Evolutionary conservation across 2,329 filamentous ascomycete species (phyloP).

Genomic region (Pseudogymnoascus sp.): DNA sequence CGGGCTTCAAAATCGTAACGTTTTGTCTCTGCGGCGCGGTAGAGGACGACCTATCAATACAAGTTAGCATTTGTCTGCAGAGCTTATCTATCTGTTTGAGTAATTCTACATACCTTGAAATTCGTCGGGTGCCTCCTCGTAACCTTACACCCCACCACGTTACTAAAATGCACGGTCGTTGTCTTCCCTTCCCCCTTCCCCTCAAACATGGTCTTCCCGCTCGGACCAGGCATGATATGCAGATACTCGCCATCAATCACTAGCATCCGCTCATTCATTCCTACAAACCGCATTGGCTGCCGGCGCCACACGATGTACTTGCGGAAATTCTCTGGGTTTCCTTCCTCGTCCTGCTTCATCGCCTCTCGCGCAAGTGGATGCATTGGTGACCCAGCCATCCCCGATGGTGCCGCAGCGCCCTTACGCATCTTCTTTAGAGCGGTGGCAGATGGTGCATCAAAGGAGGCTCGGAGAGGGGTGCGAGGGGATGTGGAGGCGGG

Average conservation of each 20-base stretch:
- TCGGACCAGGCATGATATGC: slow-evolving; percentile 68
- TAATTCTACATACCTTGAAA: slow-evolving; percentile 54
- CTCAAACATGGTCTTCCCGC: slow-evolving; percentile 58
- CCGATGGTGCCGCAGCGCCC: slow-evolving; percentile 37
- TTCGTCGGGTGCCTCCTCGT: slow-evolving; percentile 72
- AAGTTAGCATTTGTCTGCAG: not conserved
- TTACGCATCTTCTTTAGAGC: slow-evolving; percentile 42
- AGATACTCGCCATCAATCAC: slow-evolving; percentile 81
- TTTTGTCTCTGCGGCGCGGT: slow-evolving; percentile 68
- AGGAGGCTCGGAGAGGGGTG: slow-evolving; percentile 40
- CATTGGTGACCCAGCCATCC: slow-evolving; percentile 33
- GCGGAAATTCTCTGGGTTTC: slow-evolving; percentile 54
- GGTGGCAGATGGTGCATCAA: slow-evolving; percentile 39
- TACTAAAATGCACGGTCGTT: slow-evolving; percentile 74
- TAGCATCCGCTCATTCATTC: slow-evolving; percentile 65
- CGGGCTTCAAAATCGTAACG: slow-evolving; percentile 80
- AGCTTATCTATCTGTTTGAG: not conserved
- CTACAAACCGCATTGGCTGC: slow-evolving; percentile 73
- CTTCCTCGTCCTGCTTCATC: slow-evolving; percentile 51
- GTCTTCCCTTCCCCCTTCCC: slow-evolving; percentile 52
- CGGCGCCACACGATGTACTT: slow-evolving; percentile 76
- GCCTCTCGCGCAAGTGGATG: slow-evolving; percentile 62
- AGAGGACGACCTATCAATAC: slow-evolving; percentile 54
- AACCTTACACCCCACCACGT: slow-evolving; percentile 75
- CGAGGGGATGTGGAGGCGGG: slow-evolving; percentile 62